A percentile compares a stretch with the other conserved stretches of the same genome.
These are phyloP conservation scores for Setaria italica DNA, from an alignment of 202 grass and related monocot genomes.

Conservation along the genomic window DNA sequence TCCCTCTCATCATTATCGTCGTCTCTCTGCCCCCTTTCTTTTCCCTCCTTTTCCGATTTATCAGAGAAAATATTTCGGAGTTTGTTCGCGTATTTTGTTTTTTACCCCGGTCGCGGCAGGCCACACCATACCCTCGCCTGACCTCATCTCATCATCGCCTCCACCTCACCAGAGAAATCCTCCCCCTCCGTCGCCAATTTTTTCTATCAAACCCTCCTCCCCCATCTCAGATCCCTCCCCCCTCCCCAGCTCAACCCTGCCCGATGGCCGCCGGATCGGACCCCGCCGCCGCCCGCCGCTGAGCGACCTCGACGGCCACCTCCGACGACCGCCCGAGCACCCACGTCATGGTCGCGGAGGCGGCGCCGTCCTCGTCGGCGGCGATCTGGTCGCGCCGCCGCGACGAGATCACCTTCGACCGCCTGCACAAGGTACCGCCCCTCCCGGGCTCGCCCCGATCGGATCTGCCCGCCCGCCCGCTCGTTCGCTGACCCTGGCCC, in stretches of 20 bases:
- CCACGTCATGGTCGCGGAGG: constrained; percentile 42
- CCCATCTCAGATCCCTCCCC: constrained; percentile 31
- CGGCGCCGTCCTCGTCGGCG: constrained; percentile 15
- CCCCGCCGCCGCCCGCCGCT: constrained; percentile 14
- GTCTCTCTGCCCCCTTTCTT: not conserved
- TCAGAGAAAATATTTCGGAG: not conserved
- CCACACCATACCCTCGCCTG: constrained; percentile 22
- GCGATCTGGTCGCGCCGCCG: constrained; percentile 84
- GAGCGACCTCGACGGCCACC: not conserved
- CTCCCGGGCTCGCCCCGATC: constrained; percentile 37
- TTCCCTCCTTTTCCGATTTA: not conserved
- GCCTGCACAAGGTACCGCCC: constrained; percentile 73
- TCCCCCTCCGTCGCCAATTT: constrained; percentile 19
- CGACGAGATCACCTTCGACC: constrained; percentile 84
- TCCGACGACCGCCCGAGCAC: not conserved
- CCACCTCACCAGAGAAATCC: constrained; percentile 53
- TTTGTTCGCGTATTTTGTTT: constrained; percentile 8
- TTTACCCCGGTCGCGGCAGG: constrained; percentile 16
- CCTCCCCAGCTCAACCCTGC: constrained; percentile 8
- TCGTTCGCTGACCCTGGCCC: constrained; percentile 2
- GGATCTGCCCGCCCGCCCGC: constrained; percentile 41
- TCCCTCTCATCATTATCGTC: not conserved
- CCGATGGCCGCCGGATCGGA: constrained; percentile 23
- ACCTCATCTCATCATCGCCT: constrained; percentile 39
- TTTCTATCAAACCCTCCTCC: constrained; percentile 36